These are phyloP conservation scores for Arabidopsis arenosa DNA, from an alignment of 345 rosid genomes.

Conservation along the genomic window DNA sequence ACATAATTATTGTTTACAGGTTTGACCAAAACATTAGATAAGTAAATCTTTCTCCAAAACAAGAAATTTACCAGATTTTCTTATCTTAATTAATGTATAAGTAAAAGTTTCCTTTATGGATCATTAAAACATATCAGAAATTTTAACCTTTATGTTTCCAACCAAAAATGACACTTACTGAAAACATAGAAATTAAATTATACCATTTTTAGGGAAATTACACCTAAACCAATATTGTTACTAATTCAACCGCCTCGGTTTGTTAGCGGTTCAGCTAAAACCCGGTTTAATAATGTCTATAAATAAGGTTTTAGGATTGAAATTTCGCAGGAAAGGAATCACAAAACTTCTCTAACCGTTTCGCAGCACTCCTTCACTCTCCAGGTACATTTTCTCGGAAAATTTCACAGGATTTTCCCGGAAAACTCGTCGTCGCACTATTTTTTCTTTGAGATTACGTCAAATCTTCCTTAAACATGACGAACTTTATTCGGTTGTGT, in stretches of 20 bases:
- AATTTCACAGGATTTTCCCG: not conserved
- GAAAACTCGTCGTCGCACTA: not conserved
- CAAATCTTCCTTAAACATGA: conserved; percentile 3
- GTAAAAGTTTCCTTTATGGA: too few relatives aligned
- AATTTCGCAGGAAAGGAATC: not conserved
- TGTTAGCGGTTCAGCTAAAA: not conserved
- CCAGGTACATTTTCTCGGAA: conserved; percentile 7
- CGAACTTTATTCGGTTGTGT: not conserved
- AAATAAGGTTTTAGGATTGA: not conserved
- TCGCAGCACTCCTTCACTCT: not conserved
- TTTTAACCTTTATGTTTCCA: too few relatives aligned
- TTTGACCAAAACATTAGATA: not conserved
- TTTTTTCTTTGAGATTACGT: not conserved
- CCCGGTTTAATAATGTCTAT: not conserved
- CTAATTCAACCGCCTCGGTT: not conserved
- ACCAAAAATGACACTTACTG: not conserved
- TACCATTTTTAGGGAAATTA: not conserved
- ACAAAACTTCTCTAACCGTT: not conserved
- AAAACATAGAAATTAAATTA: not conserved
- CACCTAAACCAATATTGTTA: not conserved
- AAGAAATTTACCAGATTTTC: not conserved
- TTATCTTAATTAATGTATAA: not conserved
- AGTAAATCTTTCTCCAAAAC: not conserved
- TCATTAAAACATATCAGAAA: too few relatives aligned
- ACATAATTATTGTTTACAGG: not conserved